phyloP scores from a whole-genome alignment of 1,139 yeast species.

The Geotrichum cucujoidarum region DNA sequence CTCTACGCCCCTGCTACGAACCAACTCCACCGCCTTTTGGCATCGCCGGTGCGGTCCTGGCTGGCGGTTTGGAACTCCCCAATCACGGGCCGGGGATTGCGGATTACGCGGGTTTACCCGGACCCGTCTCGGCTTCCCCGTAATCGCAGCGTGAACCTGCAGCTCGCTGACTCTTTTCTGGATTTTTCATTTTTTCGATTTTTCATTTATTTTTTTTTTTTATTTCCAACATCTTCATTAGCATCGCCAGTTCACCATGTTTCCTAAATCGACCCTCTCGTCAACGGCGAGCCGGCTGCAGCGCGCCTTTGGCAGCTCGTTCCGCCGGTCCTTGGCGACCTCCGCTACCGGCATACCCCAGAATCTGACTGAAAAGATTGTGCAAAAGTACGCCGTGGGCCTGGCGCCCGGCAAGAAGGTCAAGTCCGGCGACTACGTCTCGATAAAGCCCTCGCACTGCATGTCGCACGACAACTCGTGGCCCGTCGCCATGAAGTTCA shows the following conservation, averaged over 20 bases:
- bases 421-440: slow-evolving; percentile 87
- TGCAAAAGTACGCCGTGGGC: slow-evolving; percentile 87
- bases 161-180: slow-evolving; percentile 4
- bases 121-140: neutral
- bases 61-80: neutral
- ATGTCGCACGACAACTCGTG: slow-evolving; percentile 99
- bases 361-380: slow-evolving; percentile 90
- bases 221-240: neutral
- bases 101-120: neutral
- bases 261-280: neutral
- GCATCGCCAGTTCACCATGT: neutral
- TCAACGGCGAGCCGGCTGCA: slow-evolving; percentile 18
- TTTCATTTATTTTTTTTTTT: no score
- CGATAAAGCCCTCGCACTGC: slow-evolving; percentile 92
- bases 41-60: no score
- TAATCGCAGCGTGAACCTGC: neutral
- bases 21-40: no score
- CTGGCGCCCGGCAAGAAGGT: slow-evolving; percentile 65
- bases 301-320: slow-evolving; percentile 1
- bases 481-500: slow-evolving; percentile 97
- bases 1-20: no score
- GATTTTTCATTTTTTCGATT: neutral
- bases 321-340: slow-evolving; percentile 19
- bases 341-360: slow-evolving; percentile 40
- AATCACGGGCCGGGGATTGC: neutral